Evolutionary conservation across 768 basidiomycete species (phyloP).

Genomic region (Suillus cothurnatus): DNA sequence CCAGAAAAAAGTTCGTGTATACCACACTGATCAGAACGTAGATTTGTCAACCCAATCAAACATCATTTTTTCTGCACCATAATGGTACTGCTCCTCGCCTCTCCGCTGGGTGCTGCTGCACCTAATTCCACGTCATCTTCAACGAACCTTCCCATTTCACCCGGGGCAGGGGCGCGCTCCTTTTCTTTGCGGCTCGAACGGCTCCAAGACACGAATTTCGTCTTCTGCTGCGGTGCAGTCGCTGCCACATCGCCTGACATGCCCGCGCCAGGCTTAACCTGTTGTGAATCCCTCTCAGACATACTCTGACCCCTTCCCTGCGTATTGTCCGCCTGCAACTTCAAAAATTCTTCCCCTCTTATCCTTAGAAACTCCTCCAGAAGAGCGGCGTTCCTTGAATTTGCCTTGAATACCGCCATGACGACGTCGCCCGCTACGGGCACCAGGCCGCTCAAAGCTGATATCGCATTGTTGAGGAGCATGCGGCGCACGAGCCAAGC

Average conservation of each 20-base stretch:
- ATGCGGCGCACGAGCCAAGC: slow-evolving; percentile 71
- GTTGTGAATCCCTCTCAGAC: slow-evolving; percentile 39
- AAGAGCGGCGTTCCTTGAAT: slow-evolving; percentile 84
- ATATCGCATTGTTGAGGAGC: slow-evolving; percentile 75
- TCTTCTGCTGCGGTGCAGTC: slow-evolving; percentile 22
- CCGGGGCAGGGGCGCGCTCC: slow-evolving; percentile 22
- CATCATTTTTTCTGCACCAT: background rate
- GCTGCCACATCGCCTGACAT: slow-evolving; percentile 38
- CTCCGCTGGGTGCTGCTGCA: background rate
- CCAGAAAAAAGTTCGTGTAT: slow-evolving; percentile 3
- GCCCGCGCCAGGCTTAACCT: slow-evolving; percentile 60
- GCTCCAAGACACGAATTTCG: slow-evolving; percentile 13
- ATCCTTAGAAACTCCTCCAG: slow-evolving; percentile 84
- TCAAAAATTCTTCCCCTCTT: slow-evolving; percentile 73
- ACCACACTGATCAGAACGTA: background rate
- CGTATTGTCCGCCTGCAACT: slow-evolving; percentile 41
- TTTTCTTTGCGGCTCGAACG: slow-evolving; percentile 22
- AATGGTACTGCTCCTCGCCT: background rate
- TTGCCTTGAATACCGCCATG: slow-evolving; percentile 81
- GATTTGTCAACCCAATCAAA: background rate
- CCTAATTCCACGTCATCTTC: slow-evolving; percentile 36
- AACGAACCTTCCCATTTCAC: slow-evolving; percentile 39
- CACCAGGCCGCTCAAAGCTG: slow-evolving; percentile 64
- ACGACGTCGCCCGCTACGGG: slow-evolving; percentile 78
- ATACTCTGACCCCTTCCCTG: slow-evolving; percentile 24